These are phyloP conservation scores for Cercospora zeae-maydis DNA, from an alignment of 2,329 filamentous ascomycete species.

Conservation along the genomic window DNA sequence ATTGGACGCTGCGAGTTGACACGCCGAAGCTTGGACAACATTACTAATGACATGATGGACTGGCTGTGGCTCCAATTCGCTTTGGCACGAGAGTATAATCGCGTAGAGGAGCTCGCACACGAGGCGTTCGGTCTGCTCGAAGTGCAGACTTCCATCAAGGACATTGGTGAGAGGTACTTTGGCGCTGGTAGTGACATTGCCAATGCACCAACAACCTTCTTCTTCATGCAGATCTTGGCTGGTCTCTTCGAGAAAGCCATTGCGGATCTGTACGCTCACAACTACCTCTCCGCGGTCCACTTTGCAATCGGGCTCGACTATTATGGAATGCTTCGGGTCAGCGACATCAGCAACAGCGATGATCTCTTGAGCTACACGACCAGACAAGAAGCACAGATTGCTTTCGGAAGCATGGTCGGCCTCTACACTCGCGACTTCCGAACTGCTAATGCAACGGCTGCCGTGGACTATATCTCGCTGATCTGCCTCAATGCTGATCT, in stretches of 20 bases:
- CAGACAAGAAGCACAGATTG: slow-evolving; percentile 73
- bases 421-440: slow-evolving; percentile 97
- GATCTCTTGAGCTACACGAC: slow-evolving; percentile 66
- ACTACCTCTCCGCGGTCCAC: slow-evolving; percentile 90
- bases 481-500: slow-evolving; percentile 90
- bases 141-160: slow-evolving; percentile 74
- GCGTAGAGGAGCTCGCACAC: slow-evolving; percentile 59
- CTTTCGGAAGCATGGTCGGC: slow-evolving; percentile 89
- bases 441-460: slow-evolving; percentile 79
- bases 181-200: slow-evolving; percentile 75
- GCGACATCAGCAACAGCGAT: slow-evolving; percentile 70
- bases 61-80: slow-evolving; percentile 66
- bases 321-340: slow-evolving; percentile 84
- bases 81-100: slow-evolving; percentile 59
- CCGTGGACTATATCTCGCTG: slow-evolving; percentile 86
- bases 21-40: slow-evolving; percentile 54
- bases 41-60: slow-evolving; percentile 60
- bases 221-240: slow-evolving; percentile 84
- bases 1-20: slow-evolving; percentile 71
- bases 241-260: slow-evolving; percentile 94
- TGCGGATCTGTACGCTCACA: slow-evolving; percentile 84
- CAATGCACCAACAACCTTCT: slow-evolving; percentile 82
- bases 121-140: slow-evolving; percentile 62
- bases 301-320: slow-evolving; percentile 86
- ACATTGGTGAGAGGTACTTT: slow-evolving; percentile 91